Base-by-base conservation (phyloP, 441 rosid genomes). In the Syzygium syzygioides region DNA sequence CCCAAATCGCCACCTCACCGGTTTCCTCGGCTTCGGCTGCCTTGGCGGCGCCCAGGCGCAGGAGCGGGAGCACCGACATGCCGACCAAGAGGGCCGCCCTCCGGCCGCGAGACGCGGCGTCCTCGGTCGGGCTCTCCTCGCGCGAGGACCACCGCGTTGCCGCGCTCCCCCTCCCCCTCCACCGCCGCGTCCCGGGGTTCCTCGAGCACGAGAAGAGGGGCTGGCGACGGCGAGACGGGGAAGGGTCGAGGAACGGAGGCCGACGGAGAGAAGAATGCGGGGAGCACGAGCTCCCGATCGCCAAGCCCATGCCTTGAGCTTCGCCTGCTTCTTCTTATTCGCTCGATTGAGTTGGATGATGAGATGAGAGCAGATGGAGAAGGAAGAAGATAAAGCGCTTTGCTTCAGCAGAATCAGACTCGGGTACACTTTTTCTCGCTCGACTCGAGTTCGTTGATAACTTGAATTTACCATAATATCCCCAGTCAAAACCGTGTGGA, bases 1-100 rank as follows among this genome's bases (percentile, higher is more conserved):
- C 15, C 15, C 14, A 32, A 20, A 79, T 48, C 88, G 52, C n/a
- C 50, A 89, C 84, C 95, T 94, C 85, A 94, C 95, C 89, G 85
- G 91, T 32, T 54, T 88, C 85, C 71, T 87, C 85, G 88, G 87
- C 89, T 45, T 94, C 92, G 86, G 94, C 90, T 91, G 98, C 99
- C 41, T 90, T 76, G 52, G 98, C 76, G 52, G 98, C 96, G 85
- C 91, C 93, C 90, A 92, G 91, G 86, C 92, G 95, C 86, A 96
- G 89, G 56, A 96, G 94, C 14, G 99, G 99, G 91, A 98, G 95
- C 90, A 94, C 93, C 4, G 99, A 95, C 91, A 95, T 88, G 89
- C 99, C 98, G 89, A 96, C 93, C 34, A 96, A 92, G 52, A 96
- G 92, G 92, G 95, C 90, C 55, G 94, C 92, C 86, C 98, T 94